phyloP scores from a whole-genome alignment of 2,329 filamentous ascomycete species.

The Monilinia vaccinii-corymbosi region DNA sequence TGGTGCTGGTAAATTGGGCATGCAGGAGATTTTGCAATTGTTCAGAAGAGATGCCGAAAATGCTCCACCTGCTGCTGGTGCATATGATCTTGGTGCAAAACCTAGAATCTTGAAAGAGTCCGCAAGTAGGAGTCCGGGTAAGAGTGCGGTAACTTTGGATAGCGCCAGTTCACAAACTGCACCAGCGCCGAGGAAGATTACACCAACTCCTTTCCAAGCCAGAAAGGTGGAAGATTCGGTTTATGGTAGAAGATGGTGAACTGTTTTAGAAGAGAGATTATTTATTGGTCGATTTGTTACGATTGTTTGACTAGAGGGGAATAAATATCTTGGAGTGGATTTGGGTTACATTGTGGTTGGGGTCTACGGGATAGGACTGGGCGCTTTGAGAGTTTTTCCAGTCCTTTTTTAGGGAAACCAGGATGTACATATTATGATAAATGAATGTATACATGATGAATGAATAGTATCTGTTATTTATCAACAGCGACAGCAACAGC shows the following conservation, averaged over 20 bases:
- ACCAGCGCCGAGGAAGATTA: constrained; percentile 15
- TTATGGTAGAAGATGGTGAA: constrained; percentile 29
- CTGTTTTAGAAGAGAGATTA: not conserved
- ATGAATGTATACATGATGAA: not conserved
- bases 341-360: not conserved
- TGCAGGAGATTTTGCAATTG: constrained; percentile 87
- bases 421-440: not conserved
- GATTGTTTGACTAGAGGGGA: not conserved
- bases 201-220: constrained; percentile 13
- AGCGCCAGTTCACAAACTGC: constrained; percentile 2
- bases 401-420: not conserved
- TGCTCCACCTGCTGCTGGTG: constrained; percentile 14
- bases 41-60: constrained; percentile 42
- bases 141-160: constrained; percentile 1
- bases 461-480: not conserved
- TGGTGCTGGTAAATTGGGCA: constrained; percentile 69
- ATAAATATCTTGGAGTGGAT: not conserved
- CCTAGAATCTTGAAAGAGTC: constrained; percentile 26
- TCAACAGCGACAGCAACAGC: not conserved
- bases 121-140: constrained; percentile 4
- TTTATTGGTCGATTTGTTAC: not conserved
- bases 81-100: constrained; percentile 22
- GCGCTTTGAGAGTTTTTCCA: not conserved
- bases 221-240: constrained; percentile 22
- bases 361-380: not conserved